Base-by-base conservation (phyloP, 805 yeast species). In the Wickerhamiella brachini region DNA sequence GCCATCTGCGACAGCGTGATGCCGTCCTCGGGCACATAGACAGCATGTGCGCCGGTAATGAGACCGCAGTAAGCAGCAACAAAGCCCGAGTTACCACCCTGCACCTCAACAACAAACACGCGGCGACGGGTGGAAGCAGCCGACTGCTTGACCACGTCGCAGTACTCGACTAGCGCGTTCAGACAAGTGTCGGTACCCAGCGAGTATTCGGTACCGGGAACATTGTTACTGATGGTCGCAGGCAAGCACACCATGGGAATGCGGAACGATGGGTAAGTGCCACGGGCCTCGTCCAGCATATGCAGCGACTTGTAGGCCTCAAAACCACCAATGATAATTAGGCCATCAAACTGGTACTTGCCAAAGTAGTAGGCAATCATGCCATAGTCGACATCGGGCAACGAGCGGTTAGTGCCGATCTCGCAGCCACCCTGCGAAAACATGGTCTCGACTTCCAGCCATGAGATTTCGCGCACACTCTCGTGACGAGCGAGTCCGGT, bases 181-280 rank as follows among this genome's bases (percentile, higher is more conserved):
- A 93, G 72, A 73, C 98, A 94, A 10, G 99, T 93, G 66, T 93
- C 98, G 12, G 88, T 76, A 53, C 99, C 99, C 53, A 93, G 70
- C 0, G 97, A 88, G 68, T 88, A 88, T 68, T 93, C 97, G 1
- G 97, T 83, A 54, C 98, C 99, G n/a, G 99, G 98, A 48, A 93
- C 97, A 61, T 93, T 93, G 71, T 93, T 93, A 17, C 97, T 88
- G 57, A 93, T 86, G 2, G 98, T 93, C 2, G 97, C 90, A 10
- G 98, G 98, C 57, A 93, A 75, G 59, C 86, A 79, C 43, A 85
- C 84, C 85, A 90, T 82, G 56, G 98, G 98, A 57, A 93, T 88
- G 68, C 90, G 80, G 71, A 93, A 85, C 26, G 90, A 80, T 44
- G 98, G 97, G 70, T 87, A 93, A 53, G 78, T 71, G 15, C 65